Percentiles rank a stretch among this genome's conserved stretches.
Evolutionary conservation across 345 rosid genomes (phyloP).

Genomic region (Linum tenue): DNA sequence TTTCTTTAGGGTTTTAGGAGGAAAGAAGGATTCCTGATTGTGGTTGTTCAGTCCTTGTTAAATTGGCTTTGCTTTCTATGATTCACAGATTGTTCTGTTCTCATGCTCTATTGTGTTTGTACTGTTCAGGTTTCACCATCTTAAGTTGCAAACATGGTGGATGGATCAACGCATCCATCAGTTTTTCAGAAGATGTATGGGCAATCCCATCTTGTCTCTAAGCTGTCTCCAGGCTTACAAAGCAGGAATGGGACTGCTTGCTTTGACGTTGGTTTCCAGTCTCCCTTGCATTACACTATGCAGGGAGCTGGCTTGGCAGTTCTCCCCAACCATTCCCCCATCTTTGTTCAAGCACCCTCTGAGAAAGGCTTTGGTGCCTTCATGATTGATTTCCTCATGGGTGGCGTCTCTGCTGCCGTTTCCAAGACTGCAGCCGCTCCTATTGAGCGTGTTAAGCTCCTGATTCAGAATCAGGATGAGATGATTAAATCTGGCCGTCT

Average conservation of each 20-base stretch:
- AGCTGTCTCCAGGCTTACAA: conserved; percentile 30
- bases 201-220: conserved; percentile 35
- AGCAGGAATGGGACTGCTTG: conserved; percentile 11
- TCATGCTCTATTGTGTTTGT: background rate
- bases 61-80: too few relatives aligned
- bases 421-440: too few relatives aligned
- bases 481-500: conserved; percentile 72
- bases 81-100: too few relatives aligned
- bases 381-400: conserved; percentile 76
- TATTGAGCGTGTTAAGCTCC: too few relatives aligned
- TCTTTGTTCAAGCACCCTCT: conserved; percentile 52
- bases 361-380: conserved; percentile 64
- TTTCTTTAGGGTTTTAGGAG: too few relatives aligned
- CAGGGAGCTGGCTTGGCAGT: conserved; percentile 24
- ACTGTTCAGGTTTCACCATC: conserved; percentile 10
- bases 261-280: conserved; percentile 27
- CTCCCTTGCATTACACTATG: conserved; percentile 23
- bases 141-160: conserved; percentile 37
- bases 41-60: too few relatives aligned
- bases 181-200: conserved; percentile 44
- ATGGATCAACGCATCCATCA: conserved; percentile 49
- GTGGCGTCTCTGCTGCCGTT: conserved; percentile 14
- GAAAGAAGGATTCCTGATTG: too few relatives aligned
- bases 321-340: conserved; percentile 24
- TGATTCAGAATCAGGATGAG: conserved; percentile 49